Evolutionary conservation across 2,329 filamentous ascomycete genomes (phyloP), one percentile per base, ranked within the genome.

Genomic region (Alternaria consortialis): DNA sequence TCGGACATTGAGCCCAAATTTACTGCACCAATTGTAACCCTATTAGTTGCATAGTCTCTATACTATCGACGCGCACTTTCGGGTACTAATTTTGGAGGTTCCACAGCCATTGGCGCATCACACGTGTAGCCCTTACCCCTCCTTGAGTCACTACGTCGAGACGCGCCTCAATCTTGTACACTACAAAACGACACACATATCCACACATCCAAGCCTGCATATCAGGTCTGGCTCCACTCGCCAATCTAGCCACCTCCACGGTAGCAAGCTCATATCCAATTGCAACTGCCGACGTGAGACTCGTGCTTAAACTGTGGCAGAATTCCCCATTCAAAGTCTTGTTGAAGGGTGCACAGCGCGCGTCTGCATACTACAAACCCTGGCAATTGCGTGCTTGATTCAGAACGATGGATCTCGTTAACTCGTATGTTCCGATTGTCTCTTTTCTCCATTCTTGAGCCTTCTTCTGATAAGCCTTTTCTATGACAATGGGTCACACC

Each of bases 321-420:
- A 64, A 57, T 62, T 23, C 51, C 50, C 44, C 59, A 54, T 64
- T 50, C 62, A 62, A 66, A 60, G 59, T 64, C 61, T 32, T 53
- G 37, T 47, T 44, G 23, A 42, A 50, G 46, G 32, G 34, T 56
- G 36, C 29, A 60, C 47, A 43, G 47, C 62, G 58, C 56, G 62
- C 62, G 50, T 63, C 57, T 47, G 57, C 66, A 56, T 63, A 66
- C 60, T 53, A 67, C 62, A 61, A 64, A 62, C 60, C 69, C 62
- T 58, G 57, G 65, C 32, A 47, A 70, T 70, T 70, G 66, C 67
- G 66, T 67, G 63, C 65, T 66, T 62, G 58, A 39, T 70, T 68
- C 71, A 72, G 55, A 72, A 69, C 56, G 32, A 80, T 80, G 78
- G 77, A 80, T 76, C 71, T 80, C 36, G 77, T 80, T 66, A 79